phyloP scores from a whole-genome alignment of 208 protist species.

The Paratrypanosoma confusum region DNA sequence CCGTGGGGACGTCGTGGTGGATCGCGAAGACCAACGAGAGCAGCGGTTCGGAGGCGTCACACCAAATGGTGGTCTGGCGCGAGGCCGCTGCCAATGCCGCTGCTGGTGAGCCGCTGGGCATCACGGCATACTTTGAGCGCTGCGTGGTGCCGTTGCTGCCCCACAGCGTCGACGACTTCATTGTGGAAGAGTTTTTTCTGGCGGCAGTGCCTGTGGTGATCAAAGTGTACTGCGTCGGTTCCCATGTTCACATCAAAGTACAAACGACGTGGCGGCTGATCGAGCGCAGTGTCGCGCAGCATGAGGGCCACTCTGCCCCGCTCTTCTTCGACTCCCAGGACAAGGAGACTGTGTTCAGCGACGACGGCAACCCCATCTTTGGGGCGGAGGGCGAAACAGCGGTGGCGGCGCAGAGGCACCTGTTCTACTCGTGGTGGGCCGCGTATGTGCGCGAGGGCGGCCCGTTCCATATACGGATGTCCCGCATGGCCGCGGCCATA shows the following conservation, averaged over 20 bases:
- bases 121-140: too few relatives aligned
- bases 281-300: slow-evolving; percentile 8
- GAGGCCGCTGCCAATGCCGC: background rate
- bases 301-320: background rate
- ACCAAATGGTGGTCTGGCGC: slow-evolving; percentile 65
- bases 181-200: slow-evolving; percentile 62
- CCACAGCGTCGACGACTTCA: slow-evolving; percentile 23
- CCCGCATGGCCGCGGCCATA: slow-evolving; percentile 25
- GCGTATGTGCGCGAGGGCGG: slow-evolving; percentile 45
- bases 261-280: slow-evolving; percentile 45
- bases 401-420: too few relatives aligned
- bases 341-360: slow-evolving; percentile 13
- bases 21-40: slow-evolving; percentile 70
- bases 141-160: too few relatives aligned
- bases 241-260: slow-evolving; percentile 39
- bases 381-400: slow-evolving; percentile 1
- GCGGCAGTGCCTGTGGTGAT: slow-evolving; percentile 57
- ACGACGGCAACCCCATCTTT: background rate
- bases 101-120: slow-evolving; percentile 18
- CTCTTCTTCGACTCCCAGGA: background rate
- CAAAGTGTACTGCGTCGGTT: slow-evolving; percentile 75
- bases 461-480: slow-evolving; percentile 20
- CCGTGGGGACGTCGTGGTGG: slow-evolving; percentile 32
- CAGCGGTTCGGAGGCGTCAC: slow-evolving; percentile 59
- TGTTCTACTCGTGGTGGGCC: slow-evolving; percentile 30